Conservation (phyloP, 2,329 filamentous ascomycete species). For the Colletotrichum cereale region DNA sequence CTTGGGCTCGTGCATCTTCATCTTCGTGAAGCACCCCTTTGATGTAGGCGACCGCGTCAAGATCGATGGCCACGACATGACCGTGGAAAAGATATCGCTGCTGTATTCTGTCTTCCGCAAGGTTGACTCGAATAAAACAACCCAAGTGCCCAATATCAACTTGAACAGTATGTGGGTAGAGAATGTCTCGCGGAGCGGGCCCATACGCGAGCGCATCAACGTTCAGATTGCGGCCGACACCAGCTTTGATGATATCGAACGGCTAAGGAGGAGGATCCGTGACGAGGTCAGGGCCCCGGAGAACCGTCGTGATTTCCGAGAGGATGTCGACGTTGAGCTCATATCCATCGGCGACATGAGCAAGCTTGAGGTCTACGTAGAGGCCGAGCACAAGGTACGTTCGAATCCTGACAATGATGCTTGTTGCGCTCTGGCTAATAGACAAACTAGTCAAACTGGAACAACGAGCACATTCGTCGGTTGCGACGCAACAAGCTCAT, state of each 20-base stretch:
- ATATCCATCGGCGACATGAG: conserved; percentile 17
- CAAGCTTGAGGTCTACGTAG: conserved; percentile 70
- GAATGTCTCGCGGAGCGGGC: conserved; percentile 75
- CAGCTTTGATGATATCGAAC: conserved; percentile 74
- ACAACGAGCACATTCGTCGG: conserved; percentile 76
- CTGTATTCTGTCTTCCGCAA: conserved; percentile 42
- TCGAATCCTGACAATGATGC: background rate
- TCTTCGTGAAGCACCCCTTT: conserved; percentile 79
- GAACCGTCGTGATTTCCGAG: conserved; percentile 71
- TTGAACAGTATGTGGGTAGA: conserved; percentile 76
- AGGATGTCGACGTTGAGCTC: conserved; percentile 75
- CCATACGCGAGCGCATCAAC: conserved; percentile 72
- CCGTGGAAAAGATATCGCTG: conserved; percentile 43
- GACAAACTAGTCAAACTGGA: conserved; percentile 76
- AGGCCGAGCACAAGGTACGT: conserved; percentile 48
- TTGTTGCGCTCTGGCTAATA: background rate
- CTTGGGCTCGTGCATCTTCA: conserved; percentile 74
- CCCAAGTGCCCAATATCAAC: conserved; percentile 66
- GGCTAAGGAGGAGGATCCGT: conserved; percentile 59
- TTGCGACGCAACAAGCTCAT: conserved; percentile 80
- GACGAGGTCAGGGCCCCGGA: conserved; percentile 75
- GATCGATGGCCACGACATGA: conserved; percentile 61
- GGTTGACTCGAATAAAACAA: conserved; percentile 32
- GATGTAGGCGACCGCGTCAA: conserved; percentile 76
- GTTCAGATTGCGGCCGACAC: conserved; percentile 77